Conservation (phyloP, 441 rosid genomes). For the Codiaeum variegatum region DNA sequence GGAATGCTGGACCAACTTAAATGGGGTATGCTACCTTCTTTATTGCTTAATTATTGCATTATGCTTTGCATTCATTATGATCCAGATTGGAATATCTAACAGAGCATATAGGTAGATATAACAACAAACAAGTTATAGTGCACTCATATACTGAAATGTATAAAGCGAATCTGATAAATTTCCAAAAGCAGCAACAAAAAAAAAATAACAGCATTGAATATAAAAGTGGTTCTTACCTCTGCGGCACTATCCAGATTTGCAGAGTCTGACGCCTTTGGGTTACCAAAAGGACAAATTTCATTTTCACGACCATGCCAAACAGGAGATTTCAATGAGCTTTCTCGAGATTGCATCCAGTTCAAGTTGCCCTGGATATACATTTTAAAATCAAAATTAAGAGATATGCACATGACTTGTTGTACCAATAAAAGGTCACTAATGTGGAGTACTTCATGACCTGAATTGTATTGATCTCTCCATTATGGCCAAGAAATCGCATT, state of each 20-base stretch:
- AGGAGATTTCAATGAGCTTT: slow-evolving; percentile 82
- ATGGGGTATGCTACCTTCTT: slow-evolving; percentile 1
- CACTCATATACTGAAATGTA: not conserved
- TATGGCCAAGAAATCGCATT: slow-evolving; percentile 99
- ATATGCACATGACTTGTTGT: slow-evolving; percentile 19
- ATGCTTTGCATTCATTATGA: not conserved
- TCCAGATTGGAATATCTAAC: slow-evolving; percentile 3
- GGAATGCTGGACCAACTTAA: not conserved
- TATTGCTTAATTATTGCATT: not conserved
- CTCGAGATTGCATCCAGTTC: slow-evolving; percentile 99
- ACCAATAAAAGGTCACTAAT: slow-evolving; percentile 13
- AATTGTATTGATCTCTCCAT: slow-evolving; percentile 98
- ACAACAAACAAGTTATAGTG: not conserved
- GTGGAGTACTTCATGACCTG: slow-evolving; percentile 50
- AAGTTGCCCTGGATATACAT: slow-evolving; percentile 72
- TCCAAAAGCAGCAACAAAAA: slow-evolving; percentile 1
- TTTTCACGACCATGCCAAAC: slow-evolving; percentile 96
- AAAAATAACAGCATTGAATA: slow-evolving; percentile 1
- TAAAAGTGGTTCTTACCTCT: slow-evolving; percentile 55
- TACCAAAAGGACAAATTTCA: slow-evolving; percentile 95
- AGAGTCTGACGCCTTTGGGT: slow-evolving; percentile 93
- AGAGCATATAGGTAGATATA: not conserved
- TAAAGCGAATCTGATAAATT: not conserved
- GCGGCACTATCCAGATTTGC: slow-evolving; percentile 98
- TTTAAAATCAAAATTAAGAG: slow-evolving; percentile 22